These are phyloP conservation scores for Saturnispora saitoi DNA, from an alignment of 805 yeast genomes.

Conservation along the genomic window DNA sequence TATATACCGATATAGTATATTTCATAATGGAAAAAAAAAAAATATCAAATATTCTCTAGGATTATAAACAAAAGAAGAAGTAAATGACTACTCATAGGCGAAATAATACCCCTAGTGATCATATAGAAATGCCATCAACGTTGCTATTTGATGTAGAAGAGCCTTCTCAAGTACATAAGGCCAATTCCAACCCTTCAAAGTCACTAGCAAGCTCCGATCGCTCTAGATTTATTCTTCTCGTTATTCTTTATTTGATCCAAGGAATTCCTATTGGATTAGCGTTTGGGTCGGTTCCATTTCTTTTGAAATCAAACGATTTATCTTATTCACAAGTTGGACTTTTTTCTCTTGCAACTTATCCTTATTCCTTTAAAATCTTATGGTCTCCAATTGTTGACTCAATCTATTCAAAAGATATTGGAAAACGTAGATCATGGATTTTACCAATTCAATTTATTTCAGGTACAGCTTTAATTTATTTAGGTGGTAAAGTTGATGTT, in stretches of 20 bases:
- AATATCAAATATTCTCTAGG: not conserved
- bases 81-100: constrained; percentile 7
- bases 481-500: constrained; percentile 53
- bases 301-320: constrained; percentile 66
- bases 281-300: constrained; percentile 88
- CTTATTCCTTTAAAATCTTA: constrained; percentile 81
- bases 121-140: not conserved
- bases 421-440: constrained; percentile 90
- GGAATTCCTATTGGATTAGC: constrained; percentile 97
- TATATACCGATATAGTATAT: not conserved
- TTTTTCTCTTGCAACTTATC: constrained; percentile 88
- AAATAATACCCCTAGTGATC: constrained; percentile 6
- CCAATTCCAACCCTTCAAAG: constrained; percentile 2
- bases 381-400: constrained; percentile 98
- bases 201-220: constrained; percentile 40
- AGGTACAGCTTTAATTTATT: constrained; percentile 51
- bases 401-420: constrained; percentile 53
- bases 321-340: constrained; percentile 85
- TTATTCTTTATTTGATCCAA: constrained; percentile 72
- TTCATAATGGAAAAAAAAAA: not conserved
- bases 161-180: not conserved
- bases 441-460: constrained; percentile 84
- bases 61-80: not conserved
- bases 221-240: constrained; percentile 65
- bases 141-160: constrained; percentile 8